phyloP scores from a whole-genome alignment of 2,329 filamentous ascomycete genomes.

The Xylariaceae sp. region DNA sequence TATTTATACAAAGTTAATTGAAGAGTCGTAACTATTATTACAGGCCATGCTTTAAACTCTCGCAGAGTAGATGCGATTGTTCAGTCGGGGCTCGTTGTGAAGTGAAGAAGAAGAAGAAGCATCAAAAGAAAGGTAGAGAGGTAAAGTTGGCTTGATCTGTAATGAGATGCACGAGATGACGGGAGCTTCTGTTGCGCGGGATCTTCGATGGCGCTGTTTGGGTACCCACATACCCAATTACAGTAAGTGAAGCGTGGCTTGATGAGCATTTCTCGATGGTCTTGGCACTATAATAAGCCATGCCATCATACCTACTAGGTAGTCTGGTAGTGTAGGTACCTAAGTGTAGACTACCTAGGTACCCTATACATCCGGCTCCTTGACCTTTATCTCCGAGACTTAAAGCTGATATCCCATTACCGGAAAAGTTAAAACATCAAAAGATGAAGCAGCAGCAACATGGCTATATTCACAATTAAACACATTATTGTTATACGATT shows the following conservation, averaged over 20 bases:
- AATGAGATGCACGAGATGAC: slow-evolving; percentile 23
- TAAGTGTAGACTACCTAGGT: too few relatives aligned
- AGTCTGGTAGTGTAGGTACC: not conserved
- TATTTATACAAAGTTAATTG: slow-evolving; percentile 40
- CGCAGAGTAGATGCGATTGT: slow-evolving; percentile 15
- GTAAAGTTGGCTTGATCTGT: slow-evolving; percentile 32
- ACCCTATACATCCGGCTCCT: too few relatives aligned
- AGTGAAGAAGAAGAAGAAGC: slow-evolving; percentile 6
- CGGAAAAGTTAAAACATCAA: too few relatives aligned
- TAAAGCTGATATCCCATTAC: too few relatives aligned
- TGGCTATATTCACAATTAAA: too few relatives aligned
- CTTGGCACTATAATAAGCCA: not conserved
- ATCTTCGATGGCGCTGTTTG: slow-evolving; percentile 1
- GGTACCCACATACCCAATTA: slow-evolving; percentile 20
- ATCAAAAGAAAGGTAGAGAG: slow-evolving; percentile 20
- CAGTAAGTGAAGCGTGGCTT: slow-evolving; percentile 28
- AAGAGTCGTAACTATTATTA: slow-evolving; percentile 32
- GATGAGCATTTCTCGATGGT: slow-evolving; percentile 1
- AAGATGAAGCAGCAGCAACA: too few relatives aligned
- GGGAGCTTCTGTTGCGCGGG: slow-evolving; percentile 21
- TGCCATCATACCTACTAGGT: not conserved
- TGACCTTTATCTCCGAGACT: not conserved
- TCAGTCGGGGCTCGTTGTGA: slow-evolving; percentile 7
- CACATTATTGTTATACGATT: too few relatives aligned
- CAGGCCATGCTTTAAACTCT: slow-evolving; percentile 35